These are phyloP conservation scores for Castanea mollissima DNA, from an alignment of 306 rosid genomes.

Conservation along the genomic window DNA sequence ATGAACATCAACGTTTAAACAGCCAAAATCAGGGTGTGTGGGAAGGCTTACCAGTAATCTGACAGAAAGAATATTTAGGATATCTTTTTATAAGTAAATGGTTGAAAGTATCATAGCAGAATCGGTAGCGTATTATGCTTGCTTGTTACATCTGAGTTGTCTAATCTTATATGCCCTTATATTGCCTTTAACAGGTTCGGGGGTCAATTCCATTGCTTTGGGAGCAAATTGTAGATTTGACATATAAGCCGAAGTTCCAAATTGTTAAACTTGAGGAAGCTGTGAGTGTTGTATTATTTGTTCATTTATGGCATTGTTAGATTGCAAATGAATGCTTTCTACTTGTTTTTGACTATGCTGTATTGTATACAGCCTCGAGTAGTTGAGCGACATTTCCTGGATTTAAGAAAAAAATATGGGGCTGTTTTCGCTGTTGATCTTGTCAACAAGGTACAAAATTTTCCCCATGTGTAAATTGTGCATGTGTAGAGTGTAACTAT, in stretches of 20 bases:
- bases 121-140: background rate
- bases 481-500: constrained; percentile 16
- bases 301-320: constrained; percentile 21
- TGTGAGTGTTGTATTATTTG: constrained; percentile 54
- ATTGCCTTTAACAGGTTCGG: constrained; percentile 65
- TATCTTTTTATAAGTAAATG: background rate
- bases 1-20: constrained; percentile 7
- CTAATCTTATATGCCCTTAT: background rate
- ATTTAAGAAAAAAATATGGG: constrained; percentile 91
- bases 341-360: constrained; percentile 34
- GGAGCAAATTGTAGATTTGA: constrained; percentile 93
- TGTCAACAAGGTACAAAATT: constrained; percentile 66
- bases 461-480: constrained; percentile 10
- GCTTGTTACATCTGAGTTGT: constrained; percentile 11
- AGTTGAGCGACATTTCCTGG: constrained; percentile 84
- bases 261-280: constrained; percentile 72
- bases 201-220: constrained; percentile 92
- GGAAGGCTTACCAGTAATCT: constrained; percentile 14
- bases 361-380: constrained; percentile 68
- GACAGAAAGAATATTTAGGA: constrained; percentile 9
- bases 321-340: constrained; percentile 13
- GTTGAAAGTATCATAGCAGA: background rate
- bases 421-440: constrained; percentile 88
- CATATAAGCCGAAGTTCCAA: constrained; percentile 90
- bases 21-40: constrained; percentile 14